phyloP scores from a whole-genome alignment of 2,329 filamentous ascomycete genomes.

The Trichoderma sp. region DNA sequence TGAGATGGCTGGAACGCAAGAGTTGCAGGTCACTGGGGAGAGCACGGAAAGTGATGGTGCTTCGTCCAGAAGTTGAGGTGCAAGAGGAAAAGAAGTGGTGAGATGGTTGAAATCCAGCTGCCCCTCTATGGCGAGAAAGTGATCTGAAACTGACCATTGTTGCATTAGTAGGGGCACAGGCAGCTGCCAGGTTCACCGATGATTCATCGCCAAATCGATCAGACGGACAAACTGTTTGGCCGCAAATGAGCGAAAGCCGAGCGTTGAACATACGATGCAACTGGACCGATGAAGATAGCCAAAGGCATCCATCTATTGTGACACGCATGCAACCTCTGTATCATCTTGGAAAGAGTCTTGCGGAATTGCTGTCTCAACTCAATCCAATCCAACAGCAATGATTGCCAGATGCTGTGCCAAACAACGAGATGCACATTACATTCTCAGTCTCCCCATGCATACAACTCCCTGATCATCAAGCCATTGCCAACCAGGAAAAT shows the following conservation, averaged over 20 bases:
- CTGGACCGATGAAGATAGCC: neutral
- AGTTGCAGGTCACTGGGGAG: neutral
- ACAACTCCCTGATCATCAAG: no score
- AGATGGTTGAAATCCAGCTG: neutral
- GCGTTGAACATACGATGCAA: neutral
- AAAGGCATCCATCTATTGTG: neutral
- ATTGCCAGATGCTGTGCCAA: neutral
- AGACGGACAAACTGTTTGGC: neutral
- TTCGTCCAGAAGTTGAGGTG: neutral
- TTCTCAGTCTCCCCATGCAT: neutral
- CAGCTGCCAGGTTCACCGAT: neutral
- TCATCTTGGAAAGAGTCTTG: neutral
- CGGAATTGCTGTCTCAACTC: fast-evolving
- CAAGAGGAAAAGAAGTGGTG: neutral
- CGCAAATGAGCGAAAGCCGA: neutral
- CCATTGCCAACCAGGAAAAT: neutral
- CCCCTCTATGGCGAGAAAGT: neutral
- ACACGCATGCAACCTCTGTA: neutral
- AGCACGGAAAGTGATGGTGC: neutral
- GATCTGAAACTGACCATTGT: neutral
- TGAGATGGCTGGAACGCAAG: neutral
- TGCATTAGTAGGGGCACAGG: neutral
- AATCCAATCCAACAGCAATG: neutral
- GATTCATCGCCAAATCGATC: neutral
- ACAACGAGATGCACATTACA: neutral